Conservation (phyloP, 164 flowering plant genomes). For the Amborella trichopoda region DNA sequence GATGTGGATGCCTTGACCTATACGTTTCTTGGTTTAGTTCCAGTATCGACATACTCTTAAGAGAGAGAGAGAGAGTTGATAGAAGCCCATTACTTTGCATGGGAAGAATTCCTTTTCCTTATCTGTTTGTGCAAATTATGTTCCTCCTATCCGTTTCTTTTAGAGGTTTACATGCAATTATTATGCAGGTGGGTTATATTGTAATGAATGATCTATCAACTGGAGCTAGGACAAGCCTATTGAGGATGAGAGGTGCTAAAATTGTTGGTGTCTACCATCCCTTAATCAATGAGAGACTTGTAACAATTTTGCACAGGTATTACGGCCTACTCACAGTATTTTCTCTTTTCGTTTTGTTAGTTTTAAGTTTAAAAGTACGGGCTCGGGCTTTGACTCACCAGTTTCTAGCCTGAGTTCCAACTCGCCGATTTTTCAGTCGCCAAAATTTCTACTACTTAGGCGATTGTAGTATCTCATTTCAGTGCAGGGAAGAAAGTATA, state of each 20-base stretch:
- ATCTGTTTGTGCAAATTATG: constrained; percentile 1
- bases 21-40: constrained; percentile 2
- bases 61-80: no score
- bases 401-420: no score
- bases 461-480: no score
- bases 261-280: constrained; percentile 83
- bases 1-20: no score
- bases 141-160: not conserved
- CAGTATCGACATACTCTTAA: no score
- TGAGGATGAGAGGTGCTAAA: constrained; percentile 63
- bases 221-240: constrained; percentile 39
- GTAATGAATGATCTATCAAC: constrained; percentile 74
- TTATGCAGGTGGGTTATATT: constrained; percentile 79
- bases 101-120: not conserved
- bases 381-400: no score
- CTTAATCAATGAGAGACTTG: constrained; percentile 56
- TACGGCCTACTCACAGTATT: no score
- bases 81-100: no score
- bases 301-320: constrained; percentile 58
- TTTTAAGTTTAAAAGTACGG: no score
- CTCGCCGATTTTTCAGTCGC: no score
- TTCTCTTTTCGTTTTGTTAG: no score
- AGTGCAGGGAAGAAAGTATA: constrained; percentile 73
- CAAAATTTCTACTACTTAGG: no score
- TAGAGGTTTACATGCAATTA: not conserved